Evolutionary conservation across 768 basidiomycete species (phyloP), one percentile per base, ranked within the genome.

Genomic region (Suillus luteus): DNA sequence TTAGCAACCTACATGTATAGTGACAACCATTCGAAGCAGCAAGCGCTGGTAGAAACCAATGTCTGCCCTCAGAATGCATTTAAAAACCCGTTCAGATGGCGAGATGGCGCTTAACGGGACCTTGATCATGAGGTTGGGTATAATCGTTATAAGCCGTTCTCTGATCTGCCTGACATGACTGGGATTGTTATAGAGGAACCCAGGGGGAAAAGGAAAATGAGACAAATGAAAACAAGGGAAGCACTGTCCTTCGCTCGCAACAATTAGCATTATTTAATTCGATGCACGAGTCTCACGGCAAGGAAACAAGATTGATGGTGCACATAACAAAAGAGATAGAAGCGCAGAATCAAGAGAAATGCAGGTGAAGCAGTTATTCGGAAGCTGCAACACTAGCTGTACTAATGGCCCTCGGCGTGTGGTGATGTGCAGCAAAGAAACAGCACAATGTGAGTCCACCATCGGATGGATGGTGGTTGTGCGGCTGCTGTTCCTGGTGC

Each of bases 21-120:
- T 2, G 86, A 87, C 3, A 93, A 95, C 73, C 96, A 91, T 80
- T 96, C 82, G 78, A 89, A 93, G 81, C 96, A 98, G 77, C 93
- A 93, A 9, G 88, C 68, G 19, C 91, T 92, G 8, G 17, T 4
- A 44, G 33, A 62, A 22, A 60, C 41, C 7, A 19, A 11, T 33
- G 37, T 58, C 69, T 27, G 64, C 60, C 41, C 10, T 17, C 52
- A 5, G 43, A 24, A 54, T 31, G 8, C 52, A 43, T 37, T 59
- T 63, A 41, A 41, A 61, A 24, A 66, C 51, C 60, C 41, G 17
- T 7, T 22, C 61, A 43, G 66, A 83, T 66, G 71, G 92, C 86
- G 95, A 95, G 72, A 96, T 95, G 22, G 83, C 86, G 54, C 5
- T 84, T 57, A 96, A 83, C 69, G 96, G 76, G 95, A 83, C 49